Evolutionary conservation across 169 alveolate species (phyloP).

Genomic region (Babesia bovis): DNA sequence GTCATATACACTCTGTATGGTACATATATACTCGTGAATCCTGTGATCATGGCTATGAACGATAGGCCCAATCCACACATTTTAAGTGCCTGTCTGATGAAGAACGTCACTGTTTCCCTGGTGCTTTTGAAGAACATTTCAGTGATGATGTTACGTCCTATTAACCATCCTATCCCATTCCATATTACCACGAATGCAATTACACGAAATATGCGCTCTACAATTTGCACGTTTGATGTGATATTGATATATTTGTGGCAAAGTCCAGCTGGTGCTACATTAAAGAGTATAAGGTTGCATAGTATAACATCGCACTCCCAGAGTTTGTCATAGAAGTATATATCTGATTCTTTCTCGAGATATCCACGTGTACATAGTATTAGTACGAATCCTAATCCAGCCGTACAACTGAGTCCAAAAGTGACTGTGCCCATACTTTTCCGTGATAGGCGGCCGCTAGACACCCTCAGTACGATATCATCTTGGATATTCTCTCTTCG

Average conservation of each 20-base stretch:
- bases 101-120: background rate
- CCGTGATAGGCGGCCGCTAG: slow-evolving; percentile 9
- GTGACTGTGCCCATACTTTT: slow-evolving; percentile 38
- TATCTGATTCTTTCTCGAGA: background rate
- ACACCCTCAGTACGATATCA: background rate
- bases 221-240: background rate
- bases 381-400: slow-evolving; percentile 37
- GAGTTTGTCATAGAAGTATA: slow-evolving; percentile 10
- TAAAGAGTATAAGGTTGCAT: slow-evolving; percentile 21
- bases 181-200: slow-evolving; percentile 22
- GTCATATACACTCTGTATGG: slow-evolving; percentile 48
- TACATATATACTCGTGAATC: slow-evolving; percentile 57
- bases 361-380: slow-evolving; percentile 11
- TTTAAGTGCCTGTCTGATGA: slow-evolving; percentile 1
- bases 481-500: background rate
- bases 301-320: slow-evolving; percentile 37
- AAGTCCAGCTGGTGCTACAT: slow-evolving; percentile 39
- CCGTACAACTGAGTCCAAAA: slow-evolving; percentile 39
- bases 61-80: slow-evolving; percentile 40
- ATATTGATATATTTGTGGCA: slow-evolving; percentile 34
- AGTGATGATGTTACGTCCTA: slow-evolving; percentile 16
- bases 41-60: slow-evolving; percentile 48
- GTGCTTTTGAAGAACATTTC: slow-evolving; percentile 27
- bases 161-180: slow-evolving; percentile 17
- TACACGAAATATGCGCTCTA: slow-evolving; percentile 21